Evolutionary conservation across 2,329 filamentous ascomycete genomes (phyloP), one percentile per base, ranked within the genome.

Genomic region (Xylaria digitata): DNA sequence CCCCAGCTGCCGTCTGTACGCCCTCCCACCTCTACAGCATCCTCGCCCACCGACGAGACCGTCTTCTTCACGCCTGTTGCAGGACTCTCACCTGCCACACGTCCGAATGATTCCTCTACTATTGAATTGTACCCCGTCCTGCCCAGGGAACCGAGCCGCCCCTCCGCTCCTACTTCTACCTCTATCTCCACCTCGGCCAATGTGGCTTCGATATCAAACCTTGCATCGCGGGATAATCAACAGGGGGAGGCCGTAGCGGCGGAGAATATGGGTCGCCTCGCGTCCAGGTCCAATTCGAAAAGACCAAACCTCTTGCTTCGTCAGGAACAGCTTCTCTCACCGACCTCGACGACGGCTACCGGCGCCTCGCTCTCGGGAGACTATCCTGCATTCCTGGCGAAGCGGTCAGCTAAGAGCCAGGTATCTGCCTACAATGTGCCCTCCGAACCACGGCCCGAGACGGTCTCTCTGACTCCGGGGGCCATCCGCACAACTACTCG

Each of bases 301-400:
- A 83, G 81, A 64, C 82, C 82, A 6, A 80, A 79, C 32, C 79
- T 86, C 30, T 67, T 83, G 23, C 77, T 81, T 8, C 81, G 78
- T 50, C 78, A 79, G 67, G 77, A 82, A 54, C 82, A 81, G 56
- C 77, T 82, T 48, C 78, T 80, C 9, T 83, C 82, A 0, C 83
- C 84, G 1, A 72, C 75, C 21, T 79, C 80, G 32, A 79, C 78
- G 1, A 76, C 73, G 4, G 72, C 78, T 1, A 75, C 74, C 9
- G 70, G 70, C 49, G 68, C 73, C 67, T 68, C 77, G 65, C 71
- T 81, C 17, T 74, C 78, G 34, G 77, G 73, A 57, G 77, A 79
- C 32, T 82, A 82, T 61, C 73, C 74, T 30, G 75, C 76, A 0
- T 77, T 79, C 30, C 66, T 81, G 21, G 75, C 71, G 57, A 75